Evolutionary conservation across 306 rosid genomes (phyloP).

Genomic region (Parietaria judaica): DNA sequence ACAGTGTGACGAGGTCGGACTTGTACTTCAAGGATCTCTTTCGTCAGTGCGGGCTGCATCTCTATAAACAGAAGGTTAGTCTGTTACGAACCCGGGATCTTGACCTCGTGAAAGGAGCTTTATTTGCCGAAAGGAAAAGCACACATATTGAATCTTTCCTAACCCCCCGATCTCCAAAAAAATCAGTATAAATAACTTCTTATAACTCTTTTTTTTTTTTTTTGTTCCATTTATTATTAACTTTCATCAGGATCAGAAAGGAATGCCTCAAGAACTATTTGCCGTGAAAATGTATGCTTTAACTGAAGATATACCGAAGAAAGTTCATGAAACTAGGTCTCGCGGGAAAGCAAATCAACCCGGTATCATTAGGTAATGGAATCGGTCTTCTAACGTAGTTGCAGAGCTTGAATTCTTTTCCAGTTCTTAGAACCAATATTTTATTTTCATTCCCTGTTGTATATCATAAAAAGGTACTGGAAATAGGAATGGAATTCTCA

Average conservation of each 20-base stretch:
- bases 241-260: slow-evolving; percentile 72
- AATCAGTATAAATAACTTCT: not conserved
- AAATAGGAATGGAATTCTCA: no score
- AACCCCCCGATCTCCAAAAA: not conserved
- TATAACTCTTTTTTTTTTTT: not conserved
- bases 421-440: no score
- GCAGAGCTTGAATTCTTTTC: not conserved
- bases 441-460: no score
- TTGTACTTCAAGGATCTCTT: slow-evolving; percentile 69
- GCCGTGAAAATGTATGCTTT: slow-evolving; percentile 93
- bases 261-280: slow-evolving; percentile 65
- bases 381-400: not conserved
- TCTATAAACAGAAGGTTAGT: slow-evolving; percentile 60
- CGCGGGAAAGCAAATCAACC: slow-evolving; percentile 61
- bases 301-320: slow-evolving; percentile 56
- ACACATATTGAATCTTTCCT: not conserved
- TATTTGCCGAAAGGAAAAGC: not conserved
- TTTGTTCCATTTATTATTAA: not conserved
- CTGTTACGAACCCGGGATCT: not conserved
- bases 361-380: slow-evolving; percentile 52
- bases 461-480: no score
- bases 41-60: slow-evolving; percentile 65
- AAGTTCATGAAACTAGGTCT: slow-evolving; percentile 41
- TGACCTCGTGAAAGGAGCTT: not conserved
- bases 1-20: slow-evolving; percentile 85